Evolutionary conservation across 2,329 filamentous ascomycete species (phyloP), one percentile per base, ranked within the genome.

Genomic region (Rhynchosporium secalis): DNA sequence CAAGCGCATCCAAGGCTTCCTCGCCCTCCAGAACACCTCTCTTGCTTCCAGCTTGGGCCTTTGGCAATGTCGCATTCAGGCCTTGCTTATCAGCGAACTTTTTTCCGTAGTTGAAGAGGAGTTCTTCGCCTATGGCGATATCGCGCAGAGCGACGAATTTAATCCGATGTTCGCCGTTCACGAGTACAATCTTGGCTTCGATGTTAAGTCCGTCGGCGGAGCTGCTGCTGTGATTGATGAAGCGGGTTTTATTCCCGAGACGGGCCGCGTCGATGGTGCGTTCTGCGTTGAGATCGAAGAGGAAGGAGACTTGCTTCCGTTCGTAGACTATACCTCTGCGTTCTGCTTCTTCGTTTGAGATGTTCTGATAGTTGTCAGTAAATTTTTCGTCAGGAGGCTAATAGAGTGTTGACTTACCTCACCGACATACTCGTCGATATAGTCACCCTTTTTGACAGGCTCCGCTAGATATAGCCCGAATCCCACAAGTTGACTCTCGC

Each of bases 71-170:
- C 73, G 82, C 80, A 40, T 78, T 85, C 62, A 87, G 73, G 62
- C 68, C 69, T 33, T 72, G 69, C 38, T 69, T 68, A 13, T 87
- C 86, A 12, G 84, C 83, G 69, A 88, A 88, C 65, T 86, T 84
- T 70, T 87, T 83, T 47, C 89, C 89, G 69, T 96, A 95, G 72
- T 94, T 85, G 75, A 94, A 96, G 72, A 92, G 89, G 0, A 96
- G 77, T 74, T 95, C 91, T 64, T 92, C 87, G 29, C 91, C 91
- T 3, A 83, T 80, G 62, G 82, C 80, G 70, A 95, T 89, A 46
- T 88, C 81, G 1, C 84, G 79, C 60, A 82, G 78, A 0, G 90
- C 89, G 52, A 83, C 86, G 69, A 95, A 89, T 49, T 86, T 89
- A 72, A 95, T 91, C 13, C 91, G 84, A 68, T 88, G 88, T 65